phyloP scores from a whole-genome alignment of 768 basidiomycete species.

The Fistulinella prunicolor region DNA sequence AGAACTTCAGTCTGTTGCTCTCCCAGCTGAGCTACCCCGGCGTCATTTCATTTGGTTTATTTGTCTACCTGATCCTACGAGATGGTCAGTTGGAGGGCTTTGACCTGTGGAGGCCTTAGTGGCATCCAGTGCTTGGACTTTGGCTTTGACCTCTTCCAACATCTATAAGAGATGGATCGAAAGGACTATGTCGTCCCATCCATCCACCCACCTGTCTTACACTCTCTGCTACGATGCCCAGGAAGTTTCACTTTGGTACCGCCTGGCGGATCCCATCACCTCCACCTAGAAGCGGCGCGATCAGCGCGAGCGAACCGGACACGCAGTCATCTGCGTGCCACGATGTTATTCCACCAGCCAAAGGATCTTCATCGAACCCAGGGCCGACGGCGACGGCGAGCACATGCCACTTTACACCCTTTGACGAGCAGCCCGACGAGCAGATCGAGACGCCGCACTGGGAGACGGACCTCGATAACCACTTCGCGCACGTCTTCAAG shows the following conservation, averaged over 20 bases:
- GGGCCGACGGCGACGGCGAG: neutral
- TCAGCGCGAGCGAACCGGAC: neutral
- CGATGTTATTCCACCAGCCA: neutral
- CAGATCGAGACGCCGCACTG: constrained; percentile 2
- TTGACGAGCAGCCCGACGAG: constrained; percentile 5
- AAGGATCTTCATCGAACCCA: neutral
- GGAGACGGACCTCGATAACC: constrained; percentile 14
- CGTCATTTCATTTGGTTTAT: constrained; percentile 10
- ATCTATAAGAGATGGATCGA: constrained; percentile 8
- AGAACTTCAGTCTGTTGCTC: constrained; percentile 74
- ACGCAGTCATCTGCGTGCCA: neutral
- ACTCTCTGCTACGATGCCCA: constrained; percentile 1
- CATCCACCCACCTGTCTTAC: neutral
- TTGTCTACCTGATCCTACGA: too few relatives aligned
- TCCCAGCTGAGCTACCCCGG: constrained; percentile 75
- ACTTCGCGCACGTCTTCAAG: constrained; percentile 14
- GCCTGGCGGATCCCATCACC: neutral
- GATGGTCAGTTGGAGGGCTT: too few relatives aligned
- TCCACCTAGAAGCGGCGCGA: neutral
- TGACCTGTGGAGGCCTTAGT: too few relatives aligned
- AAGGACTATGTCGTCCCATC: neutral
- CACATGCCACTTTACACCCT: constrained; percentile 9
- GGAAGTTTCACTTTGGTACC: neutral
- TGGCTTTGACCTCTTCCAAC: constrained; percentile 4
- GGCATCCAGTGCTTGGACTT: too few relatives aligned